Percentiles rank a stretch among this genome's conserved stretches.
Evolutionary conservation across 2,329 filamentous ascomycete species (phyloP).

Genomic region (Fusarium sp.): DNA sequence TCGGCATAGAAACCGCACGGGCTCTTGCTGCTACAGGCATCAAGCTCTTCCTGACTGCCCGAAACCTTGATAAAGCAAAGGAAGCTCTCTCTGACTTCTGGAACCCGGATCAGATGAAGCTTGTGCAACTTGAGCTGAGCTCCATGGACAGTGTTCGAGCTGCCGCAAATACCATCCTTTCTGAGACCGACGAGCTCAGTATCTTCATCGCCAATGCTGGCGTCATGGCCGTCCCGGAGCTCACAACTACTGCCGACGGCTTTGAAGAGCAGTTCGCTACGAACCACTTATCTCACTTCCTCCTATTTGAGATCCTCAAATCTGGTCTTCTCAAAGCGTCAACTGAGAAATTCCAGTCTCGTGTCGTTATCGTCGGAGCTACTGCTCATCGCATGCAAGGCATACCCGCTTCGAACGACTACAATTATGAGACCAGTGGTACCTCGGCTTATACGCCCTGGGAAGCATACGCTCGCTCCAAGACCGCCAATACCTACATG

Average conservation of each 20-base stretch:
- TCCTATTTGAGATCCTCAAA: slow-evolving; percentile 16
- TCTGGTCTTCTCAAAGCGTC: background rate
- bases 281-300: slow-evolving; percentile 31
- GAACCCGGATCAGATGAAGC: slow-evolving; percentile 16
- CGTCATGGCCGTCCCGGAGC: slow-evolving; percentile 15
- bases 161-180: background rate
- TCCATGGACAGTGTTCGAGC: slow-evolving; percentile 18
- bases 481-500: slow-evolving; percentile 9
- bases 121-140: slow-evolving; percentile 35
- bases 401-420: background rate
- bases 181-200: background rate
- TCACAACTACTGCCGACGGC: slow-evolving; percentile 15
- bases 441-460: background rate
- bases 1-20: slow-evolving; percentile 54
- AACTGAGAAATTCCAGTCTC: background rate
- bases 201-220: slow-evolving; percentile 37
- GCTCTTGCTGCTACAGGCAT: slow-evolving; percentile 52
- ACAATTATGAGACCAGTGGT: background rate
- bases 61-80: slow-evolving; percentile 30
- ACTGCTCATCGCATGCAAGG: slow-evolving; percentile 9
- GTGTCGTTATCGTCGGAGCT: background rate
- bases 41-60: slow-evolving; percentile 33
- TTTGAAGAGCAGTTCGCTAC: slow-evolving; percentile 27
- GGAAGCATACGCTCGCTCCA: background rate
- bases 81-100: slow-evolving; percentile 13